Base-by-base conservation (phyloP, 257 asterid species). In the Rhazya stricta region DNA sequence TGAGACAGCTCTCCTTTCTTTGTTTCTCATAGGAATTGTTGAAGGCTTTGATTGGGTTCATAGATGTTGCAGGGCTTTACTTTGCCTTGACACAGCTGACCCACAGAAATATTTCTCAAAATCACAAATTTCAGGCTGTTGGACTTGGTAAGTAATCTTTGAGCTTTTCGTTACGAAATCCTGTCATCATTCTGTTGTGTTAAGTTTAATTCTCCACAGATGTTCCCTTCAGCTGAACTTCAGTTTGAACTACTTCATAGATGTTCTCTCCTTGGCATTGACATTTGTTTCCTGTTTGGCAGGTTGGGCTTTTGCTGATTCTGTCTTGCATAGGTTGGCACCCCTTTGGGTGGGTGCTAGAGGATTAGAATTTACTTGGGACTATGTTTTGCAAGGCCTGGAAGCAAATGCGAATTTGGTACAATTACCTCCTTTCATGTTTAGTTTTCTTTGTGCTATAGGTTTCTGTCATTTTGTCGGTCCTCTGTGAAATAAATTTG, bases 221-320 rank as follows among this genome's bases (percentile, higher is more conserved):
- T 42, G n/a, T 9, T 34, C 42, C 10, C 3, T 16, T 50, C 45
- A 7, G 30, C n/a, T 42, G 37, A 65, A 36, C 60, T 53, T 53
- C 43, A 43, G 34, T 42, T n/a, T n/a, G n/a, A n/a, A n/a, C n/a
- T n/a, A n/a, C n/a, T n/a, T n/a, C n/a, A n/a, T n/a, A n/a, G n/a
- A 45, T 72, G 54, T 30, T 29, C 42, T 76, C 50, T 68, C 53
- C 72, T 76, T 56, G 71, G 53, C 74, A 23, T 54, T 65, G 36
- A 77, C 39, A 68, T 71, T 81, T 73, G 54, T 77, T 74, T 75
- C 62, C 23, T 62, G 43, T 34, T 81, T 74, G 74, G 74, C 88
- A 95, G 98, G 99, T 62, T 95, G 99, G 99, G 99, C 99, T 46
- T 95, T 95, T 84, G 99, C 98, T 80, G 98, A 95, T 82, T 88